A percentile compares a stretch with the other conserved stretches of the same genome.
These are phyloP conservation scores for Schwanniomyces pseudopolymorphus DNA, from an alignment of 805 yeast genomes.

Conservation along the genomic window DNA sequence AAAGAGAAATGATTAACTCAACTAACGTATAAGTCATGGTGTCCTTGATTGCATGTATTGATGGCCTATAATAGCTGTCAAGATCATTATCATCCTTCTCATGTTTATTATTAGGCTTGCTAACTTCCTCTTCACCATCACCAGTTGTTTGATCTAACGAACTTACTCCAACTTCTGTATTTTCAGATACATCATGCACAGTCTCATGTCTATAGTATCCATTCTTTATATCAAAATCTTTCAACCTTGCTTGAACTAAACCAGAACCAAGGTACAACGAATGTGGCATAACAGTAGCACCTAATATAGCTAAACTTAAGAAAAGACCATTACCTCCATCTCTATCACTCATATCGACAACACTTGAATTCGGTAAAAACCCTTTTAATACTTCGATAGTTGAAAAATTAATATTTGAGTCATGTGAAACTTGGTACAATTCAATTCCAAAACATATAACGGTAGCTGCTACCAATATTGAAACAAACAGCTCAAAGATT, in stretches of 20 bases:
- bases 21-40: conserved; percentile 79
- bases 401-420: conserved; percentile 51
- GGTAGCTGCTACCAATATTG: conserved; percentile 67
- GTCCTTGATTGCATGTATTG: conserved; percentile 75
- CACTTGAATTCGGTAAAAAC: conserved; percentile 61
- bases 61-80: conserved; percentile 59
- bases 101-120: background rate
- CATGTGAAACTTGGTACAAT: conserved; percentile 51
- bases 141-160: background rate
- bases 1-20: conserved; percentile 77
- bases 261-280: conserved; percentile 83
- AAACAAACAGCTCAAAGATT: conserved; percentile 74
- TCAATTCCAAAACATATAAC: conserved; percentile 75
- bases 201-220: conserved; percentile 51
- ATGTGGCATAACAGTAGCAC: conserved; percentile 97
- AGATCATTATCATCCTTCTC: conserved; percentile 27
- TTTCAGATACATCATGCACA: conserved; percentile 6
- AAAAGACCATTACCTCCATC: conserved; percentile 60
- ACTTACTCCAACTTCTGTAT: conserved; percentile 1
- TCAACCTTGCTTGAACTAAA: conserved; percentile 79
- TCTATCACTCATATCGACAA: conserved; percentile 38
- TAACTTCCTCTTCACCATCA: conserved; percentile 8
- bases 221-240: conserved; percentile 65
- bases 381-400: conserved; percentile 58
- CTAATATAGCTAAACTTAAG: conserved; percentile 78